Base-by-base conservation (phyloP, 495 filamentous ascomycete genomes). In the Talaromyces thailandensis region DNA sequence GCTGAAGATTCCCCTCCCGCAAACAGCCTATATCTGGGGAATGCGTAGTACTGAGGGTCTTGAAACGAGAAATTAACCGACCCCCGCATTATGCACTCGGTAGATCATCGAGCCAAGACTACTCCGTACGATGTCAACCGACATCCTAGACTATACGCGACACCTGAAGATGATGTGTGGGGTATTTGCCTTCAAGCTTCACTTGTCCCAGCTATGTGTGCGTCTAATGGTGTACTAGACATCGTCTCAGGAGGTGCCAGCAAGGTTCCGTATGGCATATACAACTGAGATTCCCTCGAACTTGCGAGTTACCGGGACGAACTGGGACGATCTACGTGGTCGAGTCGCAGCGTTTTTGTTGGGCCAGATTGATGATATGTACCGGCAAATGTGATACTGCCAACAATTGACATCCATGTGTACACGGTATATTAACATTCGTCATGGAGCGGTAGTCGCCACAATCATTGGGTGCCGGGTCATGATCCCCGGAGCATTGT, bases 401-500 rank as follows among this genome's bases (percentile, higher is more conserved):
- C 61, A 86, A 86, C 64, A 82, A 86, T 68, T 86, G 31, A 81
- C 79, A 0, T 79, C 77, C n/a, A 72, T 86, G 16, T 81, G 77
- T 64, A 83, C 83, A 12, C 72, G 73, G n/a, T 85, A 81, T 68
- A 72, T 86, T 55, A 84, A 86, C 69, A 86, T 86, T 61, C 68
- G 70, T 25, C 77, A 83, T 26, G 84, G 81, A n/a, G 80, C 77
- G 43, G 67, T 86, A 25, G 72, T 86, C 62, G 78, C 79, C 25
- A 79, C 81, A 4, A 66, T 84, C 48, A 66, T 84, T 52, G 76
- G 72, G 8, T 75, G 77, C 61, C 85, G 83, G 82, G 81, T 76
- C 23, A 73, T 84, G 9, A 82, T 85, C 84, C 83, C 2, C 87
- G 84, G 84, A 86, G 86, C 69, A 87, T 87, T 56, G 66, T 87